These are phyloP conservation scores for Rhododendron mucronatum DNA, from an alignment of 148 eudicot genomes.

Conservation along the genomic window DNA sequence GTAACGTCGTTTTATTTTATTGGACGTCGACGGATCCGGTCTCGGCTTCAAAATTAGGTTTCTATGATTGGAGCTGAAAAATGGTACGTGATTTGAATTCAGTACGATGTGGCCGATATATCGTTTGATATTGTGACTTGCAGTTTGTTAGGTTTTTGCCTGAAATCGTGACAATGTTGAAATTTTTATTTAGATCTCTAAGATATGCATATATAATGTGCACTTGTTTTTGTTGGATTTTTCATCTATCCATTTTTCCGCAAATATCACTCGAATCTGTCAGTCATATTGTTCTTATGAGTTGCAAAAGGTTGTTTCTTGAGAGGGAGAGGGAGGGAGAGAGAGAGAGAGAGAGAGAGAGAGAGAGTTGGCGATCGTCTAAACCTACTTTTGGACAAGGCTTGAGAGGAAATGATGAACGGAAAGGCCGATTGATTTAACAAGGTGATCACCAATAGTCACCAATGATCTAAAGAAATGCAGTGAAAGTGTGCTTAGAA, in stretches of 20 bases:
- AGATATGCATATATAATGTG: neutral
- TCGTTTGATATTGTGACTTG: neutral
- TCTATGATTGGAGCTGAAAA: slow-evolving; percentile 1
- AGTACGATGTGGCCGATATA: neutral
- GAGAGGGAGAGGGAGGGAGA: neutral
- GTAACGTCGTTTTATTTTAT: neutral
- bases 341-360: neutral
- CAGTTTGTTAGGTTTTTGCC: neutral
- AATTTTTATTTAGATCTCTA: neutral
- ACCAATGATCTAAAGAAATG: neutral
- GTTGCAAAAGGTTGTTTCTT: neutral
- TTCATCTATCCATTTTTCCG: neutral
- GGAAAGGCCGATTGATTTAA: neutral
- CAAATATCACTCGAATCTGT: neutral
- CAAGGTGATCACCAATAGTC: neutral
- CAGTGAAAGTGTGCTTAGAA: neutral
- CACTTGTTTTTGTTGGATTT: neutral
- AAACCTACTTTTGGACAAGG: neutral
- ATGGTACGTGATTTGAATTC: slow-evolving; percentile 3
- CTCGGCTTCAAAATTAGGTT: neutral
- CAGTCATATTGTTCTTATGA: neutral
- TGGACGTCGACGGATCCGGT: neutral
- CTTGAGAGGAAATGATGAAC: neutral
- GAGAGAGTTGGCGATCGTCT: neutral
- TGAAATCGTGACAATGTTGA: neutral